Percentiles rank a stretch among this genome's conserved stretches.
These are phyloP conservation scores for Dendryphion nanum DNA, from an alignment of 2,329 filamentous ascomycete species.

Conservation along the genomic window DNA sequence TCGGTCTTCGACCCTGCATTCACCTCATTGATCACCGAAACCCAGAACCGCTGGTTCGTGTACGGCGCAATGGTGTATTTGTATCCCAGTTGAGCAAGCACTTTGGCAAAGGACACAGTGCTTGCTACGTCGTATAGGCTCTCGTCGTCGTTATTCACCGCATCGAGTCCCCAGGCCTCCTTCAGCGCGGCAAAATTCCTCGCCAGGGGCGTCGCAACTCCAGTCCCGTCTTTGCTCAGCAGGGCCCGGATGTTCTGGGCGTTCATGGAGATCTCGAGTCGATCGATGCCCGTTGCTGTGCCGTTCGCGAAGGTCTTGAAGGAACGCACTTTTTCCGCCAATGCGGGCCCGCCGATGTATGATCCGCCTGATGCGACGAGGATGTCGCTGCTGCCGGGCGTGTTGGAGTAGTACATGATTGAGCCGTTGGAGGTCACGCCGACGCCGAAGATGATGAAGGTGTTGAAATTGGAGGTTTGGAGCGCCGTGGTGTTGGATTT, in stretches of 20 bases:
- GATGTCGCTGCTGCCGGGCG: slow-evolving; percentile 21
- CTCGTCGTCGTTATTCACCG: slow-evolving; percentile 50
- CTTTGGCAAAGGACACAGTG: slow-evolving; percentile 44
- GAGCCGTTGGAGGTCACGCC: slow-evolving; percentile 44
- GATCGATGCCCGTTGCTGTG: slow-evolving; percentile 33
- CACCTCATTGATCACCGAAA: slow-evolving; percentile 22
- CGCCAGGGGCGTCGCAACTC: slow-evolving; percentile 34
- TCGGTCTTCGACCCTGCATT: slow-evolving; percentile 23
- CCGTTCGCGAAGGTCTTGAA: no score
- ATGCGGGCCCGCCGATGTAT: slow-evolving; percentile 51
- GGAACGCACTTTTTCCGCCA: slow-evolving; percentile 48
- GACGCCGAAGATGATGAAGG: slow-evolving; percentile 46
- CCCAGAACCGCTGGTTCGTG: slow-evolving; percentile 43
- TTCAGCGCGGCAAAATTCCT: slow-evolving; percentile 44
- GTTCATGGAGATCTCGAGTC: slow-evolving; percentile 48
- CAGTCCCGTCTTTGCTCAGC: slow-evolving; percentile 24
- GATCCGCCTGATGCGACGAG: slow-evolving; percentile 40
- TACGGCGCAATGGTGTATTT: slow-evolving; percentile 47
- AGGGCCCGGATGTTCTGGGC: slow-evolving; percentile 43
- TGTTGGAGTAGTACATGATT: slow-evolving; percentile 47
- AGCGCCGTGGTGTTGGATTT: slow-evolving; percentile 45
- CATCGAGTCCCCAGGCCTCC: slow-evolving; percentile 45
- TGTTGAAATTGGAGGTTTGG: slow-evolving; percentile 45
- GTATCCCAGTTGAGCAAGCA: slow-evolving; percentile 44
- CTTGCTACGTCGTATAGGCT: slow-evolving; percentile 44